A percentile compares a stretch with the other conserved stretches of the same genome.
These are phyloP conservation scores for Arachnopeziza araneosa DNA, from an alignment of 2,329 filamentous ascomycete species.

Conservation along the genomic window DNA sequence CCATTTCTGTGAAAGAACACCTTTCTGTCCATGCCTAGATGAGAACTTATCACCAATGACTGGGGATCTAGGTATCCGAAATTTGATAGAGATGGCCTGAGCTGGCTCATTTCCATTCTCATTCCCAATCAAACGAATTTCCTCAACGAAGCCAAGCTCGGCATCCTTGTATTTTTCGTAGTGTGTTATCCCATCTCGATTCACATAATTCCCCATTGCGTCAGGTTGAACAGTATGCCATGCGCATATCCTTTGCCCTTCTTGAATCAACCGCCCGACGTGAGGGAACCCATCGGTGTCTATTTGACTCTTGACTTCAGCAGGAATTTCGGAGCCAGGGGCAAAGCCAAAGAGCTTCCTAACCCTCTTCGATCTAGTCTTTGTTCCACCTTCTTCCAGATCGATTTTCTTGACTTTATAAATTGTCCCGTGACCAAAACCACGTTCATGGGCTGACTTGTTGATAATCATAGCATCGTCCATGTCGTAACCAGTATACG, in stretches of 20 bases:
- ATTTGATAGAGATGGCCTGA: slow-evolving; percentile 87
- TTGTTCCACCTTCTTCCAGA: slow-evolving; percentile 70
- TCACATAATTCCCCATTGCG: slow-evolving; percentile 70
- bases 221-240: slow-evolving; percentile 85
- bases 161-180: slow-evolving; percentile 93
- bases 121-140: slow-evolving; percentile 83
- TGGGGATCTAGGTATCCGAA: slow-evolving; percentile 82
- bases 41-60: slow-evolving; percentile 99
- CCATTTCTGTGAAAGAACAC: slow-evolving; percentile 95
- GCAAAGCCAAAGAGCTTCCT: slow-evolving; percentile 89
- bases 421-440: slow-evolving; percentile 91
- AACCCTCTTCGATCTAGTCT: slow-evolving; percentile 62
- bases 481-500: slow-evolving; percentile 99
- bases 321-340: slow-evolving; percentile 62
- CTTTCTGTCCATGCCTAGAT: slow-evolving; percentile 96
- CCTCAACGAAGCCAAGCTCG: slow-evolving; percentile 84
- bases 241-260: slow-evolving; percentile 81
- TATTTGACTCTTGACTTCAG: slow-evolving; percentile 63
- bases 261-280: slow-evolving; percentile 69
- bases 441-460: slow-evolving; percentile 92
- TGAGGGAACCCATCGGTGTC: slow-evolving; percentile 85
- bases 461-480: slow-evolving; percentile 99
- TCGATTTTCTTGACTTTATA: slow-evolving; percentile 96
- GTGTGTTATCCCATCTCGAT: slow-evolving; percentile 79
- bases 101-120: slow-evolving; percentile 78